A percentile compares a stretch with the other conserved stretches of the same genome.
These are phyloP conservation scores for Ailanthus altissimus DNA, from an alignment of 345 rosid genomes.

Conservation along the genomic window DNA sequence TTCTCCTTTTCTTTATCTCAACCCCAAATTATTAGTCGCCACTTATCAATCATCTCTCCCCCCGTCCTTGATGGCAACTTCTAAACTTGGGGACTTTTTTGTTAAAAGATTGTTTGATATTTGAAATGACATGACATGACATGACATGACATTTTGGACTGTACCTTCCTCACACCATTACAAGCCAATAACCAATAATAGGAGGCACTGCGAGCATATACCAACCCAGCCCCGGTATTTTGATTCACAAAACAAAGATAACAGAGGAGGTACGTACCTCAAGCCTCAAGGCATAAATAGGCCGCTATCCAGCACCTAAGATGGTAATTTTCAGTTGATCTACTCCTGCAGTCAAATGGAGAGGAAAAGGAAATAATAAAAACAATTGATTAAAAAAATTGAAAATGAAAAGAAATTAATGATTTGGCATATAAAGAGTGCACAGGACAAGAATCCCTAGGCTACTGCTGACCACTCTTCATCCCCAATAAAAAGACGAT, in stretches of 20 bases:
- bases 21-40: too few relatives aligned
- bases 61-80: too few relatives aligned
- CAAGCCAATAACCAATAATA: neutral
- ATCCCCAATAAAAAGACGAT: neutral
- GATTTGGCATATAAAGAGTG: neutral
- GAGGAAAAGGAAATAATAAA: conserved; percentile 5
- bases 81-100: too few relatives aligned
- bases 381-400: neutral
- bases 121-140: too few relatives aligned
- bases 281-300: neutral
- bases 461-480: neutral
- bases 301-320: neutral
- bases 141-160: neutral
- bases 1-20: too few relatives aligned
- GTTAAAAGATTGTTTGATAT: too few relatives aligned
- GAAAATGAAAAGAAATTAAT: neutral
- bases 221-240: neutral
- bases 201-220: too few relatives aligned
- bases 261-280: neutral
- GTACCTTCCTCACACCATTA: neutral
- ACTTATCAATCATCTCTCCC: too few relatives aligned
- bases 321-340: conserved; percentile 12
- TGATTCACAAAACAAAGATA: neutral
- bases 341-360: conserved; percentile 38
- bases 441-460: neutral